Percentiles rank a stretch among this genome's conserved stretches.
Conservation (phyloP, 352 stramenopile genomes). For the Globisporangium spinosum region DNA sequence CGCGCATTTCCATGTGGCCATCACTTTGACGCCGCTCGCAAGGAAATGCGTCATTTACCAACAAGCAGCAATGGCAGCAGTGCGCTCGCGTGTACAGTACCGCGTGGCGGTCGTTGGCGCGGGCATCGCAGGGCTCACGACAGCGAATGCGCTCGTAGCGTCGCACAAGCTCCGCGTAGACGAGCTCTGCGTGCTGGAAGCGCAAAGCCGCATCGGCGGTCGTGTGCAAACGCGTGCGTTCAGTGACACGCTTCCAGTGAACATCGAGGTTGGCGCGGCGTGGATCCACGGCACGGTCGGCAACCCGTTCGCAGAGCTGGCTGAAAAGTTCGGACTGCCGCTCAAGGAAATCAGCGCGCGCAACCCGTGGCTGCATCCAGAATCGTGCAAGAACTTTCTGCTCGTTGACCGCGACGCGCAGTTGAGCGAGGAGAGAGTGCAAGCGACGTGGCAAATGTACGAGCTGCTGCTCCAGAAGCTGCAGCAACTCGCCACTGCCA, state of each 20-base stretch:
- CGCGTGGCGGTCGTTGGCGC: constrained; percentile 48
- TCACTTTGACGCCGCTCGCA: neutral
- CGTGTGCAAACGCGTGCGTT: constrained; percentile 48
- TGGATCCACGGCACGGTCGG: constrained; percentile 55
- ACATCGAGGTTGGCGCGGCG: constrained; percentile 49
- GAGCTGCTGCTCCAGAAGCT: constrained; percentile 43
- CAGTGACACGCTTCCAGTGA: constrained; percentile 36
- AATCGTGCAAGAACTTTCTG: constrained; percentile 41
- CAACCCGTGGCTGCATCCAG: constrained; percentile 58
- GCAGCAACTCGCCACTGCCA: constrained; percentile 23
- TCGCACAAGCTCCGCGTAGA: constrained; percentile 28
- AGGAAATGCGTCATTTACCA: neutral
- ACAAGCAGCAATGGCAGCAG: neutral
- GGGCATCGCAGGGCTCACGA: constrained; percentile 43
- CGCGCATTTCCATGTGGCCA: neutral
- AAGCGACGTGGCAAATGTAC: constrained; percentile 44
- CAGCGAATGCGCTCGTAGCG: constrained; percentile 34
- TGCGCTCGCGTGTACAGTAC: neutral
- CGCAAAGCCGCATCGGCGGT: constrained; percentile 41
- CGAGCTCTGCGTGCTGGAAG: constrained; percentile 50
- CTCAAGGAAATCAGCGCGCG: constrained; percentile 45
- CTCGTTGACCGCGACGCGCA: constrained; percentile 32
- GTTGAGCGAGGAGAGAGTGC: constrained; percentile 26
- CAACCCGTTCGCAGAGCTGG: constrained; percentile 43
- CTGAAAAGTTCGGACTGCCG: constrained; percentile 33